Conservation (phyloP, 441 rosid genomes). For the Gossypium gossypioides region DNA sequence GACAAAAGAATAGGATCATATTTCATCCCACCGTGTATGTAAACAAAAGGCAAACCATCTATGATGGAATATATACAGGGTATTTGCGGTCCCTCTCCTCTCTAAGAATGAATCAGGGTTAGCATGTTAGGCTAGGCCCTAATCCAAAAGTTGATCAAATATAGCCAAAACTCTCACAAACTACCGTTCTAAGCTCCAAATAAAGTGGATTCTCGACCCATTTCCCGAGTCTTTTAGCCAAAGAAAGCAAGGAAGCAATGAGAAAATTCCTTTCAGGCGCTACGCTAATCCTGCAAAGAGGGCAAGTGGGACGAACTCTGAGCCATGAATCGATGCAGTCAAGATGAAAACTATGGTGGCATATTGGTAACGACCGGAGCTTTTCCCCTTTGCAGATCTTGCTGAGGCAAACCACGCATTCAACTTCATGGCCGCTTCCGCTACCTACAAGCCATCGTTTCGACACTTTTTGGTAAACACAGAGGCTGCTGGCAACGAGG, state of each 20-base stretch:
- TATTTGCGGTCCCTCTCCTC: too few relatives aligned
- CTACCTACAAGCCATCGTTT: not conserved
- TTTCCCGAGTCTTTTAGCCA: not conserved
- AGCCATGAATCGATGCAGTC: conserved; percentile 35
- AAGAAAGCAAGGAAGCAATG: not conserved
- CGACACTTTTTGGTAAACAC: not conserved
- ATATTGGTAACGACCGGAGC: conserved; percentile 14
- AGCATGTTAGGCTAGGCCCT: not conserved
- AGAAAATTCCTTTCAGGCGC: not conserved
- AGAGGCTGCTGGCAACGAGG: not conserved
- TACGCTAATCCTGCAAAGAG: conserved; percentile 18
- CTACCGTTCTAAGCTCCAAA: not conserved
- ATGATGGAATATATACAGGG: not conserved
- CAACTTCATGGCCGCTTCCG: not conserved
- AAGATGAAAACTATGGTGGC: conserved; percentile 24
- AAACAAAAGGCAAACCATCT: not conserved
- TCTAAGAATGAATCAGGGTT: not conserved
- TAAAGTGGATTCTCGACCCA: conserved; percentile 9
- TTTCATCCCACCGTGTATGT: not conserved
- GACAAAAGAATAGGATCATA: too few relatives aligned
- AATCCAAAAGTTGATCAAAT: not conserved
- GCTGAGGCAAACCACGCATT: conserved; percentile 23
- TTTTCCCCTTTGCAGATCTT: conserved; percentile 15
- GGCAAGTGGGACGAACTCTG: conserved; percentile 19
- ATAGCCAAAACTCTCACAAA: conserved; percentile 9